Evolutionary conservation across 164 flowering plant genomes (phyloP).

Genomic region (Piper betle): DNA sequence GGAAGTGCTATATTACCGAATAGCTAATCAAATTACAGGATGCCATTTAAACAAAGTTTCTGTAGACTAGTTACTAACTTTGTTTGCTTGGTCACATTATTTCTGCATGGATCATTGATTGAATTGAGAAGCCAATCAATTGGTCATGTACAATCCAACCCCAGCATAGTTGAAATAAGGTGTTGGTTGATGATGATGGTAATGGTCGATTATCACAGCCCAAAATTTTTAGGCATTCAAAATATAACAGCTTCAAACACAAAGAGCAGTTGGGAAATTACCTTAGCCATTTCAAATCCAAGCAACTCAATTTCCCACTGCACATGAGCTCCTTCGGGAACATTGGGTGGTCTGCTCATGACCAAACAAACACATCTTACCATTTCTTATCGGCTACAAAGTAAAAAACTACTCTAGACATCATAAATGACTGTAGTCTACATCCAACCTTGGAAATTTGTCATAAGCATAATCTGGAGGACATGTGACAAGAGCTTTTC

Average conservation of each 20-base stretch:
- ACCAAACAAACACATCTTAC: background rate
- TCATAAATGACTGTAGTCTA: background rate
- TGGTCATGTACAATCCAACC: too few relatives aligned
- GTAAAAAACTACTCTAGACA: background rate
- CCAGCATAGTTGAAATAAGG: too few relatives aligned
- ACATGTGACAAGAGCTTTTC: constrained; percentile 83
- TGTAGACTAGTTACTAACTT: too few relatives aligned
- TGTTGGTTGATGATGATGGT: too few relatives aligned
- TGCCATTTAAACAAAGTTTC: too few relatives aligned
- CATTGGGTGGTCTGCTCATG: constrained; percentile 59
- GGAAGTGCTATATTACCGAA: too few relatives aligned
- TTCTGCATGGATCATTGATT: too few relatives aligned
- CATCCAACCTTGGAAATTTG: constrained; percentile 64
- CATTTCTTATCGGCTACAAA: background rate
- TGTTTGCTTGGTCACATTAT: too few relatives aligned
- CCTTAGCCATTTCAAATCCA: constrained; percentile 90
- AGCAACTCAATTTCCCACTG: constrained; percentile 97
- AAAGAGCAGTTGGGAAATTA: constrained; percentile 7
- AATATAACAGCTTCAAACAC: background rate
- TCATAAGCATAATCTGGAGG: constrained; percentile 99
- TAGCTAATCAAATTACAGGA: too few relatives aligned
- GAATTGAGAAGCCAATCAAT: too few relatives aligned
- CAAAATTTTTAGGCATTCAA: too few relatives aligned
- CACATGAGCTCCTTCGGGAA: constrained; percentile 88
- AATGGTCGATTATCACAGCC: too few relatives aligned